These are phyloP conservation scores for Melampsora abietis-canadensis DNA, from an alignment of 1,284 basidiomycete genomes.

Conservation along the genomic window DNA sequence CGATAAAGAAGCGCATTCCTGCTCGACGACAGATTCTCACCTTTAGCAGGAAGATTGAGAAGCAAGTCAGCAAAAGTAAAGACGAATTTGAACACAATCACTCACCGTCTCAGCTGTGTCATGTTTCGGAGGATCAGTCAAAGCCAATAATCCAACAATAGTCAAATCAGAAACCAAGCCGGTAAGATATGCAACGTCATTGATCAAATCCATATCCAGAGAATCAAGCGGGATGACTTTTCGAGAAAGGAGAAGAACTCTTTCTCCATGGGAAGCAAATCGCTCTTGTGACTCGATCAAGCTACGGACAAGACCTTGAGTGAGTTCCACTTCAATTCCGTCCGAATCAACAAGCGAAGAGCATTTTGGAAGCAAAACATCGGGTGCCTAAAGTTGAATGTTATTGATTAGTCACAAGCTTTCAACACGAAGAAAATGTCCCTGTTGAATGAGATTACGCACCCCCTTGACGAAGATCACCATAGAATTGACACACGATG, in stretches of 20 bases:
- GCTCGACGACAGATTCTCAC: conserved; percentile 60
- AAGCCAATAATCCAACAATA: conserved; percentile 63
- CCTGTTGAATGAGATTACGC: no score
- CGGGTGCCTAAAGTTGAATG: conserved; percentile 58
- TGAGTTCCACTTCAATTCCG: conserved; percentile 54
- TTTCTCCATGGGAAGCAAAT: conserved; percentile 63
- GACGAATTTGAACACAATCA: no score
- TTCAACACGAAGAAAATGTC: no score
- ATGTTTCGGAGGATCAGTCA: conserved; percentile 64
- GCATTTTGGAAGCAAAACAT: conserved; percentile 59
- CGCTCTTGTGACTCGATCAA: conserved; percentile 57
- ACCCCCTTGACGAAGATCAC: no score
- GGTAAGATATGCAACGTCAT: conserved; percentile 52
- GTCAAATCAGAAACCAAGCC: conserved; percentile 57
- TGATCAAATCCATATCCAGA: conserved; percentile 54
- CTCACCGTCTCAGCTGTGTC: conserved; percentile 61
- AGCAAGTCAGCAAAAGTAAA: no score
- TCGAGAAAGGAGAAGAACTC: conserved; percentile 60
- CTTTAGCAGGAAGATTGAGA: no score
- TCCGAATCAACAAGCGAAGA: conserved; percentile 50
- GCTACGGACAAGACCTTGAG: conserved; percentile 48
- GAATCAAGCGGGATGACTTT: conserved; percentile 50
- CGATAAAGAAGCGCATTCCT: conserved; percentile 66
- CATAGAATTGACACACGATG: no score
- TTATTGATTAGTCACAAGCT: no score